Evolutionary conservation across 2,329 filamentous ascomycete species (phyloP).

Genomic region (Verticillium longisporum): DNA sequence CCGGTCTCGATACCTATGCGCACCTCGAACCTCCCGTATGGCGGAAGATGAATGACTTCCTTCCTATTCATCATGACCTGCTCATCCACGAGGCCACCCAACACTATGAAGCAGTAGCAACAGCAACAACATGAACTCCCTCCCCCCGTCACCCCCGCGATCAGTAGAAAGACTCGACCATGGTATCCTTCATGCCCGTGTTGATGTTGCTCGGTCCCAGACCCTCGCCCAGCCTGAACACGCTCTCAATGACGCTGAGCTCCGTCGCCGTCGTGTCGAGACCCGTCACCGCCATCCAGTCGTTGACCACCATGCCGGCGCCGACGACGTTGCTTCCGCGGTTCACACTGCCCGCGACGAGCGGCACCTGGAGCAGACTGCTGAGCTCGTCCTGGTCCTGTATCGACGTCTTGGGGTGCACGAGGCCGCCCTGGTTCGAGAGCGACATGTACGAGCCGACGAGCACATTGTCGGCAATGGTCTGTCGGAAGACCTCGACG

Average conservation of each 20-base stretch:
- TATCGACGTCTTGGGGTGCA: slow-evolving; percentile 94
- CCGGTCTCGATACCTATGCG: not conserved
- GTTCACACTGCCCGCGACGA: slow-evolving; percentile 92
- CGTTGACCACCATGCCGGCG: slow-evolving; percentile 92
- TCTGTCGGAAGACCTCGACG: slow-evolving; percentile 88
- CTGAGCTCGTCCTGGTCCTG: slow-evolving; percentile 98
- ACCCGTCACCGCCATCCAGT: slow-evolving; percentile 91
- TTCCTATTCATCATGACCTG: not conserved
- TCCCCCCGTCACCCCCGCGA: slow-evolving; percentile 1
- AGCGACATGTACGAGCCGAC: slow-evolving; percentile 95
- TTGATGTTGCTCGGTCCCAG: slow-evolving; percentile 72
- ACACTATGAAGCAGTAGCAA: not conserved
- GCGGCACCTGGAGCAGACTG: slow-evolving; percentile 85
- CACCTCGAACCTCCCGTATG: not conserved
- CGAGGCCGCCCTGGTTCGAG: slow-evolving; percentile 91
- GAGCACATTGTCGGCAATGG: slow-evolving; percentile 92
- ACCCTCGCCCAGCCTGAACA: slow-evolving; percentile 90
- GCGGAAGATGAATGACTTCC: not conserved
- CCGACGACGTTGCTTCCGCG: slow-evolving; percentile 91
- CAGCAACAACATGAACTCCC: not conserved
- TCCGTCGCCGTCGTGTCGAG: slow-evolving; percentile 91
- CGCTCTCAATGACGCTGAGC: slow-evolving; percentile 90
- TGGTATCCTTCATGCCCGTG: slow-evolving; percentile 87
- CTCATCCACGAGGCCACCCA: not conserved
- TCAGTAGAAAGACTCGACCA: slow-evolving; percentile 99